phyloP scores from a whole-genome alignment of 2,329 filamentous ascomycete genomes.

The Tolypocladium amazonense region DNA sequence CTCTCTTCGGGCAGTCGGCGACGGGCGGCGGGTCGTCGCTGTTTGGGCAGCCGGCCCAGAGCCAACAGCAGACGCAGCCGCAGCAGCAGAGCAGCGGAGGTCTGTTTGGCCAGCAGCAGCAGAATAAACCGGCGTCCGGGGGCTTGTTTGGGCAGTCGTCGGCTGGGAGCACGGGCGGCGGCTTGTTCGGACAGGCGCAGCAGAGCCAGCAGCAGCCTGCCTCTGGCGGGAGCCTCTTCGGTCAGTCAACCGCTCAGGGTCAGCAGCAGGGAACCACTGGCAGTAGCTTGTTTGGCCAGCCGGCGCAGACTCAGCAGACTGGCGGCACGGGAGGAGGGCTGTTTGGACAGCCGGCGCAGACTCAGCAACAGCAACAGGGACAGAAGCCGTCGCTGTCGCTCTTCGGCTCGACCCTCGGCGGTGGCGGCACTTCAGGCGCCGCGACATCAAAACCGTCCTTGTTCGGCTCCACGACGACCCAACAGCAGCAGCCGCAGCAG shows the following conservation, averaged over 20 bases:
- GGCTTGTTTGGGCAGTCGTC: conserved; percentile 6
- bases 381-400: conserved; percentile 10
- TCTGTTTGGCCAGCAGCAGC: conserved; percentile 19
- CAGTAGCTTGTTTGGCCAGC: conserved; percentile 23
- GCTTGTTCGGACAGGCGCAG: conserved; percentile 12
- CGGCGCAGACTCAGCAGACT: conserved; percentile 8
- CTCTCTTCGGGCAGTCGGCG: conserved; percentile 22
- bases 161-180: conserved; percentile 5
- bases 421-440: conserved; percentile 15
- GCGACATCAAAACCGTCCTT: conserved; percentile 19
- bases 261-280: conserved; percentile 11
- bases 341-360: conserved; percentile 5
- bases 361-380: conserved; percentile 10
- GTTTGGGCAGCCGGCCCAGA: conserved; percentile 8
- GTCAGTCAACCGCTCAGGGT: conserved; percentile 13
- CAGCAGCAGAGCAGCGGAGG: conserved; percentile 15
- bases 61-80: conserved; percentile 10
- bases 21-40: conserved; percentile 10
- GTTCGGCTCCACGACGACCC: conserved; percentile 20
- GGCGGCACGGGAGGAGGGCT: conserved; percentile 2
- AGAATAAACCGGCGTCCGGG: conserved; percentile 5
- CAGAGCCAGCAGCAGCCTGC: conserved; percentile 7
- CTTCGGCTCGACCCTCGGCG: conserved; percentile 13
- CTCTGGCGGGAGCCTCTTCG: conserved; percentile 8
- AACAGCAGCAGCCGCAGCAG: conserved; percentile 13